Evolutionary conservation across 805 yeast genomes (phyloP).

Genomic region (Nakazawaea sp.): DNA sequence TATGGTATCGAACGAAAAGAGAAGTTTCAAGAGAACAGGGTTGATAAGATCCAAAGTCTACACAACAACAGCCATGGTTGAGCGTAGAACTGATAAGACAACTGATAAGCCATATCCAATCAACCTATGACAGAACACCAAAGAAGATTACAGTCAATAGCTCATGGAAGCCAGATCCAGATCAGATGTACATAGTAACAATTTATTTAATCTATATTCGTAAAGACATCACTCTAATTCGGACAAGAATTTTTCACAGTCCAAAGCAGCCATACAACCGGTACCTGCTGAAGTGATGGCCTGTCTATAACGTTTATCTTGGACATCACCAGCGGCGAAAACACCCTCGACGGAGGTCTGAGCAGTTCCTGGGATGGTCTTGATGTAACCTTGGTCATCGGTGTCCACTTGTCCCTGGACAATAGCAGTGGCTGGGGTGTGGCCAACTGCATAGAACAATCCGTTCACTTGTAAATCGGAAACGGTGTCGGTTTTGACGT

Average conservation of each 20-base stretch:
- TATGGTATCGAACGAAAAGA: no score
- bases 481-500: constrained; percentile 65
- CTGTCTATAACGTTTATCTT: constrained; percentile 94
- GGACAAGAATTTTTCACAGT: constrained; percentile 78
- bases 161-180: no score
- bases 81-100: no score
- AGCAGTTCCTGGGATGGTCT: constrained; percentile 86
- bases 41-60: no score
- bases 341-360: constrained; percentile 83
- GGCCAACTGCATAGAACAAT: constrained; percentile 97
- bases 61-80: no score
- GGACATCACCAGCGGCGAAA: constrained; percentile 99
- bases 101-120: no score
- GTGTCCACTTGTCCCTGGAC: constrained; percentile 73
- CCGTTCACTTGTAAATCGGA: constrained; percentile 77
- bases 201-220: no score
- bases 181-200: no score
- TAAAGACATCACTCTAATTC: constrained; percentile 10
- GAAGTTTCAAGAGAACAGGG: no score
- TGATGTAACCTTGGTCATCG: constrained; percentile 83
- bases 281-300: constrained; percentile 99
- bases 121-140: no score
- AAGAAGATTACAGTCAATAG: no score
- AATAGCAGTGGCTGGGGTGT: constrained; percentile 86
- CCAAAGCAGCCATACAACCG: constrained; percentile 99